Conservation (phyloP, 164 flowering plant genomes). For the Chimonanthus praecox region DNA sequence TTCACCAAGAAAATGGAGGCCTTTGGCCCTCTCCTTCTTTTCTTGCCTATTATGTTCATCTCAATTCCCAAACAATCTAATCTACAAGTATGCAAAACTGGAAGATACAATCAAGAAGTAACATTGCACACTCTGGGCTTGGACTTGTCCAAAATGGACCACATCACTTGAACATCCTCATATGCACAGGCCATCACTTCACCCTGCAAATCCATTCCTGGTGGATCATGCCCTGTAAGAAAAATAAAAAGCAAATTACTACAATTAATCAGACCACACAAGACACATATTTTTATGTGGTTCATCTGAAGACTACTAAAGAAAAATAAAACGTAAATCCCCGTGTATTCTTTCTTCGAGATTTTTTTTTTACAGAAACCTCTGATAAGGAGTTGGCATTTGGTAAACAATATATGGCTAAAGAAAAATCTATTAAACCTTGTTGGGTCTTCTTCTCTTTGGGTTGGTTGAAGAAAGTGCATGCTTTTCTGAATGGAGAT, state of each 20-base stretch:
- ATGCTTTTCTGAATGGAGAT: slow-evolving; percentile 66
- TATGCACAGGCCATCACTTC: slow-evolving; percentile 85
- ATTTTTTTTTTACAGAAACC: no score
- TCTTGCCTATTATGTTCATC: neutral
- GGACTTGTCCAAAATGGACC: slow-evolving; percentile 75
- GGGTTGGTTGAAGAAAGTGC: slow-evolving; percentile 33
- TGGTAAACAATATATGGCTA: no score
- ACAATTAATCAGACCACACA: no score
- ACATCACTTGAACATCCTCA: slow-evolving; percentile 86
- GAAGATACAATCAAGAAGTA: neutral
- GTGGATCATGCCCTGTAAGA: slow-evolving; percentile 27
- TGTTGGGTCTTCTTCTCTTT: slow-evolving; percentile 24
- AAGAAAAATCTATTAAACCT: slow-evolving; percentile 10
- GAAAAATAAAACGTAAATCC: no score
- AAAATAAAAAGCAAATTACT: neutral
- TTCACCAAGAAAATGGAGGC: neutral
- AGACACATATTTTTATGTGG: no score
- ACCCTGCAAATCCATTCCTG: slow-evolving; percentile 49
- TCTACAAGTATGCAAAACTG: neutral
- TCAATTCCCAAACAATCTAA: neutral
- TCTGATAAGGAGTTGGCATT: no score
- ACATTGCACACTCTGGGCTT: slow-evolving; percentile 25
- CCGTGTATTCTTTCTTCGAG: no score
- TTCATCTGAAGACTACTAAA: no score
- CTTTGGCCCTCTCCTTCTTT: neutral